Evolutionary conservation across 1,284 basidiomycete species (phyloP).

Genomic region (Cryptococcus sp.): DNA sequence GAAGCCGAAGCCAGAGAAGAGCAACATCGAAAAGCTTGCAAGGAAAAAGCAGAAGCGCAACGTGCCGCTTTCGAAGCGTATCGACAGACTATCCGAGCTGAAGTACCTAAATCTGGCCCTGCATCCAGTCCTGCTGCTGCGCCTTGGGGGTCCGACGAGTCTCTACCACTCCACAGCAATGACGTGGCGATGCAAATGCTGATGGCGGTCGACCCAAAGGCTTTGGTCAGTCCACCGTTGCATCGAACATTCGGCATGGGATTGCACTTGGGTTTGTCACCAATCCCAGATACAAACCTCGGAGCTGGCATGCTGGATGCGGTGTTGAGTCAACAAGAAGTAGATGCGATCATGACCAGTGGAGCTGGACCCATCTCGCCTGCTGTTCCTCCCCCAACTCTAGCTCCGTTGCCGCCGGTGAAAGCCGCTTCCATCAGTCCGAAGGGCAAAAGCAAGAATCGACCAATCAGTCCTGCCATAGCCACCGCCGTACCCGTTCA

Average conservation of each 20-base stretch:
- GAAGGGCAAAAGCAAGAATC: no score
- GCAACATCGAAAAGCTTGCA: constrained; percentile 28
- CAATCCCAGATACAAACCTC: background rate
- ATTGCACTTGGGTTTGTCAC: constrained; percentile 1
- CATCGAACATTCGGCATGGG: constrained; percentile 11
- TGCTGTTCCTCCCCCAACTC: background rate
- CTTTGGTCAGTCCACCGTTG: constrained; percentile 25
- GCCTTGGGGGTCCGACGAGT: constrained; percentile 21
- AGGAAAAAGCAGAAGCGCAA: constrained; percentile 38
- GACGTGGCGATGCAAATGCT: constrained; percentile 4
- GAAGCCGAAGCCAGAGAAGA: constrained; percentile 45
- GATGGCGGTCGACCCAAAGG: constrained; percentile 24
- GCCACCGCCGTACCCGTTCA: background rate
- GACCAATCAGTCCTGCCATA: background rate
- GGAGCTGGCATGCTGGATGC: constrained; percentile 28
- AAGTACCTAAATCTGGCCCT: constrained; percentile 2
- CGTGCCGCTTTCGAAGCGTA: constrained; percentile 37
- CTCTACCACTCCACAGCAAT: constrained; percentile 18
- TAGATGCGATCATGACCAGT: constrained; percentile 24
- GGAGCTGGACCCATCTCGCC: background rate
- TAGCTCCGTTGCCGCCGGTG: no score
- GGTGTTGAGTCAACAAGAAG: constrained; percentile 31
- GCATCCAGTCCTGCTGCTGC: constrained; percentile 22
- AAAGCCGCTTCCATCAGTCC: no score
- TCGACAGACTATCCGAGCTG: constrained; percentile 23